These are phyloP conservation scores for Diatrype stigma DNA, from an alignment of 2,329 filamentous ascomycete species.

Conservation along the genomic window DNA sequence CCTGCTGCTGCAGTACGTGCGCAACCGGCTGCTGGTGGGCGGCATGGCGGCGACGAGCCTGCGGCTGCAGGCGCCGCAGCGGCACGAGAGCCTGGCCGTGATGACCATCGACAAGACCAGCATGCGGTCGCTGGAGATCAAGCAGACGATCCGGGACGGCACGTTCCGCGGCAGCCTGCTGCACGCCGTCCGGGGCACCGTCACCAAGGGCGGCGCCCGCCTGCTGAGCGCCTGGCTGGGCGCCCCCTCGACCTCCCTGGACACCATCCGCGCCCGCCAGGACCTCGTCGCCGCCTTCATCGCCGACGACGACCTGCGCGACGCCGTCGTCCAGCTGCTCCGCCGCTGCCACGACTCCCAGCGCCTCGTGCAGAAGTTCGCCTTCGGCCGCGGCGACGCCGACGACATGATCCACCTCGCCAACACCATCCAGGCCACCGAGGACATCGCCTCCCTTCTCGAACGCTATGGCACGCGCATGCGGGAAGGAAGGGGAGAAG, in stretches of 20 bases:
- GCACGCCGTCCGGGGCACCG: conserved; percentile 83
- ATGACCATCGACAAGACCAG: conserved; percentile 94
- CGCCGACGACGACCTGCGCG: conserved; percentile 60
- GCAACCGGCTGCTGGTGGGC: conserved; percentile 70
- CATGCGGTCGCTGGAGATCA: conserved; percentile 82
- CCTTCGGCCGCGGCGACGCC: conserved; percentile 83
- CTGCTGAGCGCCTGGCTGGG: conserved; percentile 82
- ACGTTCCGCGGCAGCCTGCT: conserved; percentile 77
- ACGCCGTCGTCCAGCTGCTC: conserved; percentile 65
- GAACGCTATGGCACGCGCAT: not conserved
- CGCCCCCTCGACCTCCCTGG: conserved; percentile 83
- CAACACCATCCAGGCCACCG: conserved; percentile 72
- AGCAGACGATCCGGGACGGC: conserved; percentile 78
- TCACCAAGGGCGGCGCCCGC: conserved; percentile 85
- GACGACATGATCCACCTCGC: conserved; percentile 85
- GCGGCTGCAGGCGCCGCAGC: conserved; percentile 77
- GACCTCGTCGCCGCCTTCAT: conserved; percentile 78
- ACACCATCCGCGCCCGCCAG: conserved; percentile 72
- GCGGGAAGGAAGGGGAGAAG: not conserved
- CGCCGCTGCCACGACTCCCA: conserved; percentile 79
- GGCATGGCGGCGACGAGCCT: conserved; percentile 61
- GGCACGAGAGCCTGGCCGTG: conserved; percentile 68
- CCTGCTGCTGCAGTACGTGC: conserved; percentile 79
- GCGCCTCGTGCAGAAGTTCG: conserved; percentile 89
- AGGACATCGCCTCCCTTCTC: conserved; percentile 53